phyloP scores from a whole-genome alignment of 768 basidiomycete genomes.

The Artomyces pyxidatus region DNA sequence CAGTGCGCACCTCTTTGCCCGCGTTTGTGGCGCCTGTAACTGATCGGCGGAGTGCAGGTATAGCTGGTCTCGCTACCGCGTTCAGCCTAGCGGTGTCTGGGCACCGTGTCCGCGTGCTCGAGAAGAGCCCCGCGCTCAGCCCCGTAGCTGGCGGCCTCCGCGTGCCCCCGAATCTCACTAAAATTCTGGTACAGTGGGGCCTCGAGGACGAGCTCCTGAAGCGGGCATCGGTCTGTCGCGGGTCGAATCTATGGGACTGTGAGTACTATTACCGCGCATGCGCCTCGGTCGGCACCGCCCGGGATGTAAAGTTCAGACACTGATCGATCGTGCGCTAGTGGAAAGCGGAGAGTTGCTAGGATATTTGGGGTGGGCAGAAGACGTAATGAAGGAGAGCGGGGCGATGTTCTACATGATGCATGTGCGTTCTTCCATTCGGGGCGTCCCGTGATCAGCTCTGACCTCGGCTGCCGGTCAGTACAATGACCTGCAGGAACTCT shows the following conservation, averaged over 20 bases:
- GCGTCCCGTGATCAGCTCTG: no score
- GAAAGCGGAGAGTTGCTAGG: slow-evolving; percentile 10
- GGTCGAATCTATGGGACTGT: slow-evolving; percentile 11
- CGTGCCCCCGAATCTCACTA: slow-evolving; percentile 13
- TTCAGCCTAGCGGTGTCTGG: slow-evolving; percentile 13
- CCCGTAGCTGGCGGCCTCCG: slow-evolving; percentile 8
- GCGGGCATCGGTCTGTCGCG: background rate
- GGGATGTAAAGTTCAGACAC: no score
- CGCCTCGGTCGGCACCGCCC: background rate
- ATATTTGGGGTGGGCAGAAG: slow-evolving; percentile 8
- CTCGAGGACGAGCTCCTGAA: slow-evolving; percentile 11
- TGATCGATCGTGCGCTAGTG: slow-evolving; percentile 4
- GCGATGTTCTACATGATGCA: slow-evolving; percentile 11
- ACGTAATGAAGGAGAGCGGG: slow-evolving; percentile 13
- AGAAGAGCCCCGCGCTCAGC: background rate
- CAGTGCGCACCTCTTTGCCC: slow-evolving; percentile 4
- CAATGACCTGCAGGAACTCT: slow-evolving; percentile 7
- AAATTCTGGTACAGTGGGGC: slow-evolving; percentile 13
- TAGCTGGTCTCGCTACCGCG: slow-evolving; percentile 13
- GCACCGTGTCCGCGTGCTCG: slow-evolving; percentile 14
- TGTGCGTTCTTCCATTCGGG: slow-evolving; percentile 3
- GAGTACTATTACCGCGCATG: slow-evolving; percentile 2
- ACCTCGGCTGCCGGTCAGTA: slow-evolving; percentile 4
- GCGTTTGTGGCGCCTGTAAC: background rate
- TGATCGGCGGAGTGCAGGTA: slow-evolving; percentile 5